phyloP scores from a whole-genome alignment of 2,329 filamentous ascomycete genomes.

The Alternaria gansuensis region DNA sequence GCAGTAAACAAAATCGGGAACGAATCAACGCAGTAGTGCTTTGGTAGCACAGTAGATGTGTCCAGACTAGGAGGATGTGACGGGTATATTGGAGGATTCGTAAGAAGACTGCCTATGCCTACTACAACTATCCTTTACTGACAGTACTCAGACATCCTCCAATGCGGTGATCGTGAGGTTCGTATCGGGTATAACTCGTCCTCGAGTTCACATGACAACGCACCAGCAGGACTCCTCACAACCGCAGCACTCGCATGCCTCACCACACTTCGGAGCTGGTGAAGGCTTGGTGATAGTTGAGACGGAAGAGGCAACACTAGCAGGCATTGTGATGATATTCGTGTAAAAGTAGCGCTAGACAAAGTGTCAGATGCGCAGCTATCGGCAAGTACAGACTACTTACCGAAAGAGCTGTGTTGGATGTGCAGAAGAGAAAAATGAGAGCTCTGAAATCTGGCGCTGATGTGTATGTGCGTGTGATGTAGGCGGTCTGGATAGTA shows the following conservation, averaged over 20 bases:
- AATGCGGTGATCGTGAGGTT: not conserved
- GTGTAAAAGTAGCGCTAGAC: not conserved
- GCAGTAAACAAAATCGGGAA: not conserved
- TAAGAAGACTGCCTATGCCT: not conserved
- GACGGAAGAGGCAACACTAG: constrained; percentile 46
- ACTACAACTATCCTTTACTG: not conserved
- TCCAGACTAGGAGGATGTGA: not conserved
- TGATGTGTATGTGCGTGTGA: constrained; percentile 1
- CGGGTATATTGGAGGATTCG: not conserved
- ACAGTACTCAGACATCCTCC: not conserved
- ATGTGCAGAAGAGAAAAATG: not conserved
- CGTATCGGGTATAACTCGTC: not conserved
- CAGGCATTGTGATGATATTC: constrained; percentile 42
- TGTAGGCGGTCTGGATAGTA: not conserved
- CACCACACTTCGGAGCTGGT: constrained; percentile 47
- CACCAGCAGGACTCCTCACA: constrained; percentile 49
- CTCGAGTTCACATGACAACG: constrained; percentile 17
- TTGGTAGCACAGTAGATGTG: not conserved
- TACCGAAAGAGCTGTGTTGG: constrained; percentile 3
- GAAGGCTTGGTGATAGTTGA: constrained; percentile 52
- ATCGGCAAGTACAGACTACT: not conserved
- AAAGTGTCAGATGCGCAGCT: constrained; percentile 1
- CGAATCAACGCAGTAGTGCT: not conserved
- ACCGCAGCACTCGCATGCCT: constrained; percentile 52
- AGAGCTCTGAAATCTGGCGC: not conserved